phyloP scores from a whole-genome alignment of 2,329 filamentous ascomycete species.

The Exophiala aquamarina region DNA sequence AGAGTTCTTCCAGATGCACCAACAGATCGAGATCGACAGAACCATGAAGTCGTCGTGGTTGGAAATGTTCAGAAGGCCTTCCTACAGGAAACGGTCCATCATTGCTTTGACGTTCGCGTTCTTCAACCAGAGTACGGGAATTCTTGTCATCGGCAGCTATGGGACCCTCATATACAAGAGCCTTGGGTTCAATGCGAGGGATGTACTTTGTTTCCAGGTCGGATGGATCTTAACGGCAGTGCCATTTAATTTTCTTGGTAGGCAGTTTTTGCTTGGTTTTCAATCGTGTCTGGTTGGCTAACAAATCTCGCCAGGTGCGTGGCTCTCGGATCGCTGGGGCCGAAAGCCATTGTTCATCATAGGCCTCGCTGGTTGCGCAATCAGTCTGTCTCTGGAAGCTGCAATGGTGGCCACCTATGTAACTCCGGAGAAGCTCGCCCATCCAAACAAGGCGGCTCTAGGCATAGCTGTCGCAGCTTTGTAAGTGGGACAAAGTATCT shows the following conservation, averaged over 20 bases:
- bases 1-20: constrained; percentile 38
- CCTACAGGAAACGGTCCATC: constrained; percentile 5
- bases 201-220: constrained; percentile 1
- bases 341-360: neutral
- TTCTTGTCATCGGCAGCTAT: constrained; percentile 48
- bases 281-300: no score
- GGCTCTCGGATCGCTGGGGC: neutral
- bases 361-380: neutral
- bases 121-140: constrained; percentile 36
- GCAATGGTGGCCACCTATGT: neutral
- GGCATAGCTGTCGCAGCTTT: constrained; percentile 61
- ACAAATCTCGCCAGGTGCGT: neutral
- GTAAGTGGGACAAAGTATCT: neutral
- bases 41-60: constrained; percentile 4
- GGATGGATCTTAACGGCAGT: constrained; percentile 1
- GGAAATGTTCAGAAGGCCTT: constrained; percentile 6
- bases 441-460: constrained; percentile 5
- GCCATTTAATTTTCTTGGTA: neutral
- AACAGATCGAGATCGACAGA: constrained; percentile 10
- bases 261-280: no score
- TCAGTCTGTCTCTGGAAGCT: neutral
- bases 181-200: constrained; percentile 41
- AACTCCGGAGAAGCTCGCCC: neutral
- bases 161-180: constrained; percentile 44
- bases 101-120: constrained; percentile 3